Percentiles rank a stretch among this genome's conserved stretches.
Evolutionary conservation across 2,329 filamentous ascomycete species (phyloP).

Genomic region (Coleophoma crateriformis): DNA sequence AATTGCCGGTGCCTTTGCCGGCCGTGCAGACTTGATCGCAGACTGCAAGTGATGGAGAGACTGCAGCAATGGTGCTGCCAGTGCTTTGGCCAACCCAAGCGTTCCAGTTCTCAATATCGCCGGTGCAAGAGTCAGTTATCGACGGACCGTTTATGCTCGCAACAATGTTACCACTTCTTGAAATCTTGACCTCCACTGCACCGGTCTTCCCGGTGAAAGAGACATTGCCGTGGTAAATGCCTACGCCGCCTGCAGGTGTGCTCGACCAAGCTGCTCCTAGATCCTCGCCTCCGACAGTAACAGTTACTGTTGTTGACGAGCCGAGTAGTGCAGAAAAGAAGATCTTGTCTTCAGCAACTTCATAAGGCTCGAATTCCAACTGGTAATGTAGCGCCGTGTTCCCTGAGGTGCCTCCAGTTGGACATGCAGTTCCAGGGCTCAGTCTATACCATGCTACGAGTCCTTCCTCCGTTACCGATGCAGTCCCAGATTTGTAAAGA

Average conservation of each 20-base stretch:
- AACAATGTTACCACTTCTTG: conserved; percentile 15
- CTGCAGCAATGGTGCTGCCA: background rate
- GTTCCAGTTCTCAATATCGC: conserved; percentile 29
- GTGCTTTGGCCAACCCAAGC: conserved; percentile 28
- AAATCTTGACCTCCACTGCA: conserved; percentile 21
- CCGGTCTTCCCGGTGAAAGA: conserved; percentile 18
- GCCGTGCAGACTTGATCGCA: conserved; percentile 14
- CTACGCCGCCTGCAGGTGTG: conserved; percentile 22
- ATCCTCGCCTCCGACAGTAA: conserved; percentile 26
- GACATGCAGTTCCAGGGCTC: conserved; percentile 22
- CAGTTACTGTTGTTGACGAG: conserved; percentile 21
- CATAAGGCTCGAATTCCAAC: conserved; percentile 13
- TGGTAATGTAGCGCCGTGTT: conserved; percentile 12
- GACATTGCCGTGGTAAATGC: conserved; percentile 28
- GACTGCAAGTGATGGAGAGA: conserved; percentile 1
- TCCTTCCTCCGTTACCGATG: conserved; percentile 14
- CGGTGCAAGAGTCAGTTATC: conserved; percentile 20
- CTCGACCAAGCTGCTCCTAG: conserved; percentile 17
- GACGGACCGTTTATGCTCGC: conserved; percentile 17
- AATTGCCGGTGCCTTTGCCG: conserved; percentile 13
- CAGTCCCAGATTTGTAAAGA: conserved; percentile 24
- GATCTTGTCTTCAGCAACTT: conserved; percentile 13
- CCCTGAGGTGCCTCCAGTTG: background rate
- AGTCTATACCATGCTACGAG: conserved; percentile 29
- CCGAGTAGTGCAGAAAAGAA: conserved; percentile 30